Conservation (phyloP, 2,329 filamentous ascomycete genomes). For the Mollisia scopiformis region DNA sequence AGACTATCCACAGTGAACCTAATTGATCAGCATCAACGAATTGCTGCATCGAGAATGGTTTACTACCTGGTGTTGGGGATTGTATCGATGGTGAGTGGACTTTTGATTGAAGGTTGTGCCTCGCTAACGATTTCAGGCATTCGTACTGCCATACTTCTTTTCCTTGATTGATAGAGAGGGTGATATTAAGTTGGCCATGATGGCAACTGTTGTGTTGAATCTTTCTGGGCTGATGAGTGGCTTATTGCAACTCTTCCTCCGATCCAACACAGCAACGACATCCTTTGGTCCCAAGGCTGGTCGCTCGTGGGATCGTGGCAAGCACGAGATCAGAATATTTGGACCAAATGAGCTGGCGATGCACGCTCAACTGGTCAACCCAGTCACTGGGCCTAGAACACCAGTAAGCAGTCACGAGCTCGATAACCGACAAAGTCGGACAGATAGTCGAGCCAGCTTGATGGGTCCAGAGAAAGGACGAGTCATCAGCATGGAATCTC, state of each 20-base stretch:
- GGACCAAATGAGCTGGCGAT: slow-evolving; percentile 42
- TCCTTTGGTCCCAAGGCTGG: slow-evolving; percentile 51
- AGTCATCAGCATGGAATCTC: slow-evolving; percentile 27
- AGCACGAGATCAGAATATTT: slow-evolving; percentile 52
- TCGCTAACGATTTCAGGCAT: slow-evolving; percentile 47
- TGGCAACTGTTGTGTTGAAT: slow-evolving; percentile 68
- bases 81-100: slow-evolving; percentile 57
- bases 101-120: neutral
- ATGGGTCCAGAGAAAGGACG: slow-evolving; percentile 29
- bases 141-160: slow-evolving; percentile 67
- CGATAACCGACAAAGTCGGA: slow-evolving; percentile 10
- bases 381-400: slow-evolving; percentile 28
- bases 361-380: slow-evolving; percentile 31
- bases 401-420: slow-evolving; percentile 10
- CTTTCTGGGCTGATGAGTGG: slow-evolving; percentile 67
- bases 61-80: slow-evolving; percentile 63
- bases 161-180: slow-evolving; percentile 51
- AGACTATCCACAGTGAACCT: slow-evolving; percentile 57
- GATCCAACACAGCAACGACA: slow-evolving; percentile 61
- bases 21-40: slow-evolving; percentile 61
- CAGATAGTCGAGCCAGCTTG: slow-evolving; percentile 28
- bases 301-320: slow-evolving; percentile 51
- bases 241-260: slow-evolving; percentile 67
- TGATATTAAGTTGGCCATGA: slow-evolving; percentile 58
- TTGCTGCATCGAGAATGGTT: slow-evolving; percentile 69